Evolutionary conservation across 2,329 filamentous ascomycete species (phyloP), one percentile per base, ranked within the genome.

Genomic region (Aspergillus floridensis): DNA sequence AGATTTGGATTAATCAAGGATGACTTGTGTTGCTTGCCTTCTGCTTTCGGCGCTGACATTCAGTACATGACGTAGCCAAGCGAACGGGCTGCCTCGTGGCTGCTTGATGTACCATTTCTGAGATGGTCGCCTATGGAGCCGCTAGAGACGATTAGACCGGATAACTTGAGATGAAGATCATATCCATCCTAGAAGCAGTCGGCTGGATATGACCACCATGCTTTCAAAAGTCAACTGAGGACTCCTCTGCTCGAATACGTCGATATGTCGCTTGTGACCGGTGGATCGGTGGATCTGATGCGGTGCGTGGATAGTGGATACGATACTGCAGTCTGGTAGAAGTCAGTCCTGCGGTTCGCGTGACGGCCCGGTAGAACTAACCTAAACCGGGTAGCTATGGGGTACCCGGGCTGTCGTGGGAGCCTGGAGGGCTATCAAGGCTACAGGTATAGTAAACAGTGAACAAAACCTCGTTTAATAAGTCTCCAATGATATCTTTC

Each of bases 21-120:
- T 52, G 57, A 41, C 12, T 49, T 32, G 21, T 38, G 29, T 55
- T 49, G 52, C 69, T 65, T 69, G 75, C 79, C 75, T 81, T 82
- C 63, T 82, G 81, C 67, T 83, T 83, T 47, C 80, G 76, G 8
- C 80, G 75, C 61, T 81, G 79, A 63, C 81, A 82, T 64, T 82
- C 80, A 2, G 76, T 73, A 67, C 80, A 83, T 4, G 80, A 64
- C 58, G 65, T 60, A 8, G 63, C 59, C 16, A 60, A 46, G n/a
- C 66, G 63, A 41, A 59, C 44, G 24, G 63, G 21, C 46, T 61
- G 68, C 4, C 52, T 58, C 12, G 57, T 49, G 19, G 53, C 62
- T 19, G 56, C 31, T 5, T 22, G 52, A 16, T 58, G 41, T 16
- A 46, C 56, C 58, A 63, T 61, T 11, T 24, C 24, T 8, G 10